Evolutionary conservation across 2,329 filamentous ascomycete species (phyloP).

Genomic region (Apiospora malaysiana): DNA sequence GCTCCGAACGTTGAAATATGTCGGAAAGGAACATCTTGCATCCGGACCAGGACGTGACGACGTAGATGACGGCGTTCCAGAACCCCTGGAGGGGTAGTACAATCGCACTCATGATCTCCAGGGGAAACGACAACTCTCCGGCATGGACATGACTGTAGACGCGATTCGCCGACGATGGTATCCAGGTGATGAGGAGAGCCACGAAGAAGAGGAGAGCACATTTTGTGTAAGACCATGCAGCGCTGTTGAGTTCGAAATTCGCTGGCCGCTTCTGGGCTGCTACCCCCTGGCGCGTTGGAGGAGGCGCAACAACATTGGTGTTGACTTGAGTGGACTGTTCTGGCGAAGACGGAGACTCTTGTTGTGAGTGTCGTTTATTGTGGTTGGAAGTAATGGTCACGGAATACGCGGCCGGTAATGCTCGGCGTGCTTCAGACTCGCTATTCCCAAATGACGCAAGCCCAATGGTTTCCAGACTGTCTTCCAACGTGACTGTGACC

Average conservation of each 20-base stretch:
- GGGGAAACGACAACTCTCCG: constrained; percentile 56
- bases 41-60: constrained; percentile 70
- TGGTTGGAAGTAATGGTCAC: constrained; percentile 53
- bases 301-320: constrained; percentile 21
- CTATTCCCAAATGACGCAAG: constrained; percentile 40
- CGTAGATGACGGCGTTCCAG: constrained; percentile 83
- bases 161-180: constrained; percentile 78
- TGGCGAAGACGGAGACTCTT: constrained; percentile 35
- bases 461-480: constrained; percentile 37
- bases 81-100: constrained; percentile 84
- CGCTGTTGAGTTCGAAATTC: constrained; percentile 62
- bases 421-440: constrained; percentile 26
- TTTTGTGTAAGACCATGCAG: constrained; percentile 73
- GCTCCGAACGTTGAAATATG: constrained; percentile 16
- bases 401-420: constrained; percentile 48
- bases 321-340: constrained; percentile 33
- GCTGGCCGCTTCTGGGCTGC: constrained; percentile 34
- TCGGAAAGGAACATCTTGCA: constrained; percentile 57
- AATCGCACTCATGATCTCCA: constrained; percentile 74
- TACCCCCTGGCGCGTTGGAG: constrained; percentile 22
- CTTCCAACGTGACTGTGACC: constrained; percentile 66
- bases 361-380: constrained; percentile 31
- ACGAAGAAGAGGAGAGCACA: constrained; percentile 75
- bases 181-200: constrained; percentile 75
- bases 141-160: constrained; percentile 71